Conservation (phyloP, 768 basidiomycete genomes). For the Tulasnella calospora region DNA sequence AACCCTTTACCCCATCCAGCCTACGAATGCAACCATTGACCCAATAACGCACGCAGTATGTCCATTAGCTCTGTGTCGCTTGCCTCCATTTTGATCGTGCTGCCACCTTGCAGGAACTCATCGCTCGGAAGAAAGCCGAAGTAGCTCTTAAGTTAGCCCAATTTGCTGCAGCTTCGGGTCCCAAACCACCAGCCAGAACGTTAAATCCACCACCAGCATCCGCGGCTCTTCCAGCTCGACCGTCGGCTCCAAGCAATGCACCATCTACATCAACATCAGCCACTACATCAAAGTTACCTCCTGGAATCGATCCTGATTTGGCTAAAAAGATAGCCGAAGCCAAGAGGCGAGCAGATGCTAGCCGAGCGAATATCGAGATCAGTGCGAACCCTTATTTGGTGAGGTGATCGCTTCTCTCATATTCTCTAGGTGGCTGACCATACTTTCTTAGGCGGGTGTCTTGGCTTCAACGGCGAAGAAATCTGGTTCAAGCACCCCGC, state of each 20-base stretch:
- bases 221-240: conserved; percentile 26
- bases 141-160: conserved; percentile 80
- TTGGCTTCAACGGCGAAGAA: conserved; percentile 52
- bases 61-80: background rate
- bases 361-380: conserved; percentile 66
- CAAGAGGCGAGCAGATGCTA: conserved; percentile 75
- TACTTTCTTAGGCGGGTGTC: conserved; percentile 42
- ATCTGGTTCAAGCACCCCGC: conserved; percentile 44
- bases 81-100: background rate
- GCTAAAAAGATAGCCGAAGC: conserved; percentile 63
- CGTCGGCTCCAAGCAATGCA: conserved; percentile 32
- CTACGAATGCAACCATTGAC: background rate
- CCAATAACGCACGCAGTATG: background rate
- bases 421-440: background rate
- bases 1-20: conserved; percentile 13
- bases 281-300: conserved; percentile 41
- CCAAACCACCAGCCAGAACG: conserved; percentile 23
- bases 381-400: conserved; percentile 90
- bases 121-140: conserved; percentile 78
- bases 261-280: conserved; percentile 40
- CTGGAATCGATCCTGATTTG: conserved; percentile 33
- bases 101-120: conserved; percentile 48
- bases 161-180: conserved; percentile 38
- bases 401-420: conserved; percentile 30
- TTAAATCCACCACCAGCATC: conserved; percentile 32